A percentile compares a stretch with the other conserved stretches of the same genome.
These are phyloP conservation scores for Apiotrichum domesticum DNA, from an alignment of 1,284 basidiomycete species.

Conservation along the genomic window DNA sequence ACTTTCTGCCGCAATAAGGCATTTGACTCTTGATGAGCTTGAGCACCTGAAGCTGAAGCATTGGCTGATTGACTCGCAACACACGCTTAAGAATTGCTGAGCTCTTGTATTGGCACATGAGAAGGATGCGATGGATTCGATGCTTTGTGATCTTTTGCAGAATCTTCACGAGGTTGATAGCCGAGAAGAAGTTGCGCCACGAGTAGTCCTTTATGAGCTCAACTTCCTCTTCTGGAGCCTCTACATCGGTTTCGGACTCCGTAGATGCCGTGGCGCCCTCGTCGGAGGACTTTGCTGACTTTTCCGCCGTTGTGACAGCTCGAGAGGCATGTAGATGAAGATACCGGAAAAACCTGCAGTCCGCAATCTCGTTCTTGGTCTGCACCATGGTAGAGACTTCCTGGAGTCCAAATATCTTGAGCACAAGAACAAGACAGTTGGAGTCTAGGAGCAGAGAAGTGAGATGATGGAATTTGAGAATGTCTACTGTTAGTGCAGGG, in stretches of 20 bases:
- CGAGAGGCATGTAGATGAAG: constrained; percentile 58
- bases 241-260: too few relatives aligned
- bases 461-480: constrained; percentile 97
- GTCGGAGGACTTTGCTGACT: not conserved
- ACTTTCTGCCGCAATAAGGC: constrained; percentile 95
- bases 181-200: constrained; percentile 96
- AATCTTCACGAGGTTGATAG: constrained; percentile 97
- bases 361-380: constrained; percentile 66
- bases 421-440: constrained; percentile 85
- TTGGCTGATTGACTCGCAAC: constrained; percentile 84
- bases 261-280: too few relatives aligned
- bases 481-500: constrained; percentile 55
- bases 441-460: constrained; percentile 91
- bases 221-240: constrained; percentile 58
- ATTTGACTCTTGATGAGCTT: constrained; percentile 99
- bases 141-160: constrained; percentile 97
- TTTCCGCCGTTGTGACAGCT: constrained; percentile 18
- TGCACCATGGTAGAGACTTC: constrained; percentile 78
- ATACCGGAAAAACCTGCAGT: constrained; percentile 83
- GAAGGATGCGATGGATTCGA: constrained; percentile 86
- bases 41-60: constrained; percentile 91
- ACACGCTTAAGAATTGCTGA: constrained; percentile 94
- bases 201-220: constrained; percentile 90
- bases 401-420: constrained; percentile 97
- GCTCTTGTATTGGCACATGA: constrained; percentile 97